Base-by-base conservation (phyloP, 1,139 yeast genomes). In the Starmera stellimalicola region DNA sequence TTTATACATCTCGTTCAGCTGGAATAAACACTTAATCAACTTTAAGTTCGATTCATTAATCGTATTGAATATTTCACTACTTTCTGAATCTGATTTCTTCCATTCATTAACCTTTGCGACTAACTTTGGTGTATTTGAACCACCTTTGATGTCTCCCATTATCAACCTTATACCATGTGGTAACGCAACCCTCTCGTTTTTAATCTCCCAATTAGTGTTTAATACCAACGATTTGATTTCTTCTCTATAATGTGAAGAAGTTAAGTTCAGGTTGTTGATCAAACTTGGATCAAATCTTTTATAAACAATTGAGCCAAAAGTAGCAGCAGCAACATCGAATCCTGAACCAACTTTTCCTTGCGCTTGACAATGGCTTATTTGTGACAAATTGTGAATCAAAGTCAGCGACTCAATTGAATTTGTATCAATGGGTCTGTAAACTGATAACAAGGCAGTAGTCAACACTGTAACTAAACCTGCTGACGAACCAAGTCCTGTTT, bases 311-410 rank as follows among this genome's bases (percentile, higher is more conserved):
- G 95, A 82, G 3, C 98, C 98, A 56, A 70, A 91, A 0, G 84
- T 79, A 0, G 98, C 98, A 7, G 97, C 79, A 0, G 95, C 97
- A 28, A 93, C 94, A 52, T 91, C 98, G 55, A 91, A 91, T 0
- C 98, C 98, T 3, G 95, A 84, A 0, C 98, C 98, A 18, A 91
- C 77, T 55, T 93, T 93, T 29, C 84, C 83, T 54, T 91, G 98
- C 2, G 98, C 97, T 36, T 73, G 70, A 54, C 96, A 88, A 54
- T 91, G 98, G 1, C 95, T 82, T 10, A 84, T 63, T 52, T 91
- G 98, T 0, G 96, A 74, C 23, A 85, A 59, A 47, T 85, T 88
- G 55, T 91, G 97, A 19, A 91, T 63, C 6, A 51, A 39, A 26
- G 52, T 57, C 30, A 64, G 39, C 18, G 51, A 47, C 3, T 32